Percentiles rank a stretch among this genome's conserved stretches.
phyloP scores from a whole-genome alignment of 768 basidiomycete species.

The Naganishia vaughanmartiniae region DNA sequence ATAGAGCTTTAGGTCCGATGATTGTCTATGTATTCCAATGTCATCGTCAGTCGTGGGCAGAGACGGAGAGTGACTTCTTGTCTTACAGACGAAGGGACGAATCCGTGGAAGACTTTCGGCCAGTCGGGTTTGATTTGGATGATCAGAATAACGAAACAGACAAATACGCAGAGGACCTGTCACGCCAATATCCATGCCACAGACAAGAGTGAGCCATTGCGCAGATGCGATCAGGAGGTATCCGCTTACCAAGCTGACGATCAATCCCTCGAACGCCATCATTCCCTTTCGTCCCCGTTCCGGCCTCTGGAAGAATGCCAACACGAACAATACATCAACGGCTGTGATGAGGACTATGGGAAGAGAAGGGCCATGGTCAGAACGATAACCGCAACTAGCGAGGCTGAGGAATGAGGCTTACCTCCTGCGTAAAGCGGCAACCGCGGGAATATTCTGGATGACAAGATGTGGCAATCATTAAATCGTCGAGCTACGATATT shows the following conservation, averaged over 20 bases:
- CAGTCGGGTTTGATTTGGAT: conserved; percentile 69
- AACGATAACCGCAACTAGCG: not conserved
- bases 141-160: conserved; percentile 75
- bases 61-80: not conserved
- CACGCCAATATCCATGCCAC: no score
- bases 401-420: not conserved
- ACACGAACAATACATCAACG: conserved; percentile 50
- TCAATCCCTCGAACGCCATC: conserved; percentile 51
- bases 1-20: conserved; percentile 51
- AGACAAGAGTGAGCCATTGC: not conserved
- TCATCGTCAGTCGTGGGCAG: not conserved
- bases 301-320: conserved; percentile 50
- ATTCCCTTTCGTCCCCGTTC: conserved; percentile 46
- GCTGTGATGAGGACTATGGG: conserved; percentile 49
- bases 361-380: not conserved
- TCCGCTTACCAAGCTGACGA: conserved; percentile 45
- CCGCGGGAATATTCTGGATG: conserved; percentile 47
- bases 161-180: conserved; percentile 63
- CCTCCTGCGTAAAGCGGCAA: conserved; percentile 50
- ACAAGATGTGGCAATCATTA: not conserved
- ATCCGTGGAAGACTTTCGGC: conserved; percentile 71
- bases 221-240: not conserved
- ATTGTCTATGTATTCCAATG: conserved; percentile 34
- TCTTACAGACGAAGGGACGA: conserved; percentile 64
- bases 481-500: not conserved